phyloP scores from a whole-genome alignment of 2,329 filamentous ascomycete genomes.

The Pseudogymnoascus sp. region DNA sequence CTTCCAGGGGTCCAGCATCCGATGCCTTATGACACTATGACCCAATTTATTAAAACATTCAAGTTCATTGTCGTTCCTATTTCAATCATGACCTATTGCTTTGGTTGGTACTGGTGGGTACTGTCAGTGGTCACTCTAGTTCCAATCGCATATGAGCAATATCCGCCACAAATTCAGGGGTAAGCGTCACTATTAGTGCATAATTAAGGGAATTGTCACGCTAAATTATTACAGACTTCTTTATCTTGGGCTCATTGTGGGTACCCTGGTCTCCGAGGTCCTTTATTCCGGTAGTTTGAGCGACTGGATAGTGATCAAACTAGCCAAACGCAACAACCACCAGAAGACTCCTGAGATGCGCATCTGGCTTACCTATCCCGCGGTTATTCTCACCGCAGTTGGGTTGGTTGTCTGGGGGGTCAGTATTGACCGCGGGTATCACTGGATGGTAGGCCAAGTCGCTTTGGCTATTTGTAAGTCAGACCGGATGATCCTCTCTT shows the following conservation, averaged over 20 bases:
- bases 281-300: constrained; percentile 36
- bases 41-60: constrained; percentile 42
- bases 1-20: constrained; percentile 47
- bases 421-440: constrained; percentile 44
- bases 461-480: constrained; percentile 47
- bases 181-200: not conserved
- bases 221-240: constrained; percentile 33
- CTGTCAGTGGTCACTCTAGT: constrained; percentile 11
- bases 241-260: constrained; percentile 47
- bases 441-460: constrained; percentile 52
- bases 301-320: constrained; percentile 29
- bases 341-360: constrained; percentile 35
- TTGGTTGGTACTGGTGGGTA: constrained; percentile 51
- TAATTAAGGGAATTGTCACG: not conserved
- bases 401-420: constrained; percentile 50
- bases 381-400: constrained; percentile 40
- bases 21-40: constrained; percentile 38
- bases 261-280: constrained; percentile 45
- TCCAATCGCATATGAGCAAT: constrained; percentile 1
- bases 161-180: not conserved
- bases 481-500: not conserved
- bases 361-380: constrained; percentile 45
- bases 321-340: constrained; percentile 30
- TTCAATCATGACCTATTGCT: constrained; percentile 43
- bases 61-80: constrained; percentile 40